Evolutionary conservation across 1,284 basidiomycete genomes (phyloP).

Genomic region (Pyrrhoderma noxium): DNA sequence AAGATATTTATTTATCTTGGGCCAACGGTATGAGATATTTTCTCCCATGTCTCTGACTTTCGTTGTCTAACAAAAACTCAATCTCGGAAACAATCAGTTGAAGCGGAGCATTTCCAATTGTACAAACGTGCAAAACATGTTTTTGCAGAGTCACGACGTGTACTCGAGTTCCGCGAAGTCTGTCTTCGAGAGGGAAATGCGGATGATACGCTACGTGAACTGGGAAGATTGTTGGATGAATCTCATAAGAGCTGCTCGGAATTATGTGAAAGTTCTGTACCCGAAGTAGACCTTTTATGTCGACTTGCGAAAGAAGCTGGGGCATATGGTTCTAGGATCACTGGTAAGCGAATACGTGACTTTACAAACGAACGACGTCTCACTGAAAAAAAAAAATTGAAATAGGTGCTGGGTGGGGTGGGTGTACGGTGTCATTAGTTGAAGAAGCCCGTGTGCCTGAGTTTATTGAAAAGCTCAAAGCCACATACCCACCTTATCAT

Average conservation of each 20-base stretch:
- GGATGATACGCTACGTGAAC: slow-evolving; percentile 31
- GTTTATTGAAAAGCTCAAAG: slow-evolving; percentile 62
- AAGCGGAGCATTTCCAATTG: slow-evolving; percentile 71
- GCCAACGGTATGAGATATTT: slow-evolving; percentile 51
- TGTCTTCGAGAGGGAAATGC: slow-evolving; percentile 39
- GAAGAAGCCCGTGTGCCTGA: slow-evolving; percentile 53
- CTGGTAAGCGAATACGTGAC: slow-evolving; percentile 37
- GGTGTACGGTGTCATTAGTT: slow-evolving; percentile 80
- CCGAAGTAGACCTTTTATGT: slow-evolving; percentile 66
- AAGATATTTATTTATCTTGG: slow-evolving; percentile 66
- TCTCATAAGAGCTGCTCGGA: slow-evolving; percentile 65
- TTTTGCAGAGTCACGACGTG: slow-evolving; percentile 69
- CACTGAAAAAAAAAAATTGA: slow-evolving; percentile 2
- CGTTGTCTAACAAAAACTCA: slow-evolving; percentile 1
- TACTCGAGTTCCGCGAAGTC: slow-evolving; percentile 62
- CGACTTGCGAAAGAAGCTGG: slow-evolving; percentile 57
- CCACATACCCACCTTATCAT: slow-evolving; percentile 56
- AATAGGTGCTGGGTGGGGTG: slow-evolving; percentile 84
- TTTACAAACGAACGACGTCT: background rate
- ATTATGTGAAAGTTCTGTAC: slow-evolving; percentile 73
- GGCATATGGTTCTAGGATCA: slow-evolving; percentile 71
- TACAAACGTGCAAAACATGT: slow-evolving; percentile 77
- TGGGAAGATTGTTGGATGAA: slow-evolving; percentile 73
- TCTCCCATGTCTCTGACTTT: background rate
- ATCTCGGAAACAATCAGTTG: slow-evolving; percentile 40